phyloP scores from a whole-genome alignment of 1,284 basidiomycete genomes.

The Cryptococcus floricola region DNA sequence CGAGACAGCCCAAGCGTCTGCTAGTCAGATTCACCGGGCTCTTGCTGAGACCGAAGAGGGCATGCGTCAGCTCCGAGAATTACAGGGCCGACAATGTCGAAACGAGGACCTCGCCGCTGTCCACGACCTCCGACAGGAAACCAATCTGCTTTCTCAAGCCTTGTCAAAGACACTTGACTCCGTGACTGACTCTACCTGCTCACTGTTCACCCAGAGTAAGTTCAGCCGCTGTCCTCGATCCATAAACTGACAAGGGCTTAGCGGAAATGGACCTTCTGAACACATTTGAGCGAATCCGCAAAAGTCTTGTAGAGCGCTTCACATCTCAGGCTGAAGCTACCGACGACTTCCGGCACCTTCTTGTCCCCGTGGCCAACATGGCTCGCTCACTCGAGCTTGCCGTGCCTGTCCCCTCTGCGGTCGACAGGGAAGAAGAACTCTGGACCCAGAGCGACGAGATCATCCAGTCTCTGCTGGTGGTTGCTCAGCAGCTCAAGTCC shows the following conservation, averaged over 20 bases:
- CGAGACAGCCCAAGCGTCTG: slow-evolving; percentile 17
- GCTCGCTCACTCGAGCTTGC: slow-evolving; percentile 31
- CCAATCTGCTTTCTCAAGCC: slow-evolving; percentile 16
- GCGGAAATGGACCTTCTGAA: slow-evolving; percentile 20
- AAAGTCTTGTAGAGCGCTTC: slow-evolving; percentile 6
- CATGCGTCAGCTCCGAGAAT: slow-evolving; percentile 32
- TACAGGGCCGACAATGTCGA: slow-evolving; percentile 24
- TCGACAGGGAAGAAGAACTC: slow-evolving; percentile 1
- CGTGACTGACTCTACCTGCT: slow-evolving; percentile 16
- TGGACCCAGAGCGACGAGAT: slow-evolving; percentile 49
- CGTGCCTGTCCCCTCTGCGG: background rate
- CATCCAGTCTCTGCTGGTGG: slow-evolving; percentile 63
- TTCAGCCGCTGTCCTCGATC: background rate
- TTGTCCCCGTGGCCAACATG: slow-evolving; percentile 56
- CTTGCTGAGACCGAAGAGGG: slow-evolving; percentile 33
- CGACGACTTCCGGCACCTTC: slow-evolving; percentile 54
- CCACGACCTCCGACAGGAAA: slow-evolving; percentile 29
- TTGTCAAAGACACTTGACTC: slow-evolving; percentile 20
- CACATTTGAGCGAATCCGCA: slow-evolving; percentile 6
- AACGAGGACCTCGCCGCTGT: slow-evolving; percentile 22
- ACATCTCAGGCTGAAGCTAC: slow-evolving; percentile 22
- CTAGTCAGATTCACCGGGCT: slow-evolving; percentile 22
- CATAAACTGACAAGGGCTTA: slow-evolving; percentile 1
- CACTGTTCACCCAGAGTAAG: slow-evolving; percentile 29
- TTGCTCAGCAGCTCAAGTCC: slow-evolving; percentile 59